Evolutionary conservation across 345 rosid species (phyloP), one percentile per base, ranked within the genome.

Genomic region (Capsella bursapastoris): DNA sequence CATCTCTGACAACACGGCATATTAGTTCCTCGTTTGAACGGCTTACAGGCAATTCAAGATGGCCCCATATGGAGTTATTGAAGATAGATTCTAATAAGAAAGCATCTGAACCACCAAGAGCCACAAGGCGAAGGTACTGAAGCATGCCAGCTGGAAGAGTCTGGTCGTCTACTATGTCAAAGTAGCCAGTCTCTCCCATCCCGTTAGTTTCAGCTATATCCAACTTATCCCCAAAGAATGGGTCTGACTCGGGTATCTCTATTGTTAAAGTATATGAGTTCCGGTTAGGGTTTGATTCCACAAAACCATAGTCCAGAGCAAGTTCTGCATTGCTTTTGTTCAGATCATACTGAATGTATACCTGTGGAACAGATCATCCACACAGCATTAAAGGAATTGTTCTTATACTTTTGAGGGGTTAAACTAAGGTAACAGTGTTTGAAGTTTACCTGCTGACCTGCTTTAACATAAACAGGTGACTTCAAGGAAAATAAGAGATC

Each of bases 271-370:
- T 87, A 73, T 85, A 94, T 9, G 87, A 49, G 86, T 89, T 89
- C 68, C 97, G 89, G 52, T 77, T 81, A 1, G 93, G 38, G 57
- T 70, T 88, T 57, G 85, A 71, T 79, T 94, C 98, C 68, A 84
- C 77, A 82, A 94, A 90, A 37, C 98, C 98, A 61, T 91, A 90
- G 84, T 94, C 98, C 52, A 91, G 80, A 75, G 97, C 96, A 64
- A 94, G 80, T 79, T 94, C 98, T 1, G 92, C 89, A 59, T 94
- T 94, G 78, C 93, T 94, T 86, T 91, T 94, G 77, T 84, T 77
- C 66, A 86, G 70, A 81, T 91, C 96, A 29, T 94, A 94, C 70
- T 91, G 96, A 66, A 91, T 87, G 68, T 88, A 76, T 40, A 94
- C 92, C 96, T 91, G 87, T 71, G 58, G 40, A 79, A 80, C 40